Evolutionary conservation across 805 yeast genomes (phyloP).

Genomic region (Nakazawaea molendinolei): DNA sequence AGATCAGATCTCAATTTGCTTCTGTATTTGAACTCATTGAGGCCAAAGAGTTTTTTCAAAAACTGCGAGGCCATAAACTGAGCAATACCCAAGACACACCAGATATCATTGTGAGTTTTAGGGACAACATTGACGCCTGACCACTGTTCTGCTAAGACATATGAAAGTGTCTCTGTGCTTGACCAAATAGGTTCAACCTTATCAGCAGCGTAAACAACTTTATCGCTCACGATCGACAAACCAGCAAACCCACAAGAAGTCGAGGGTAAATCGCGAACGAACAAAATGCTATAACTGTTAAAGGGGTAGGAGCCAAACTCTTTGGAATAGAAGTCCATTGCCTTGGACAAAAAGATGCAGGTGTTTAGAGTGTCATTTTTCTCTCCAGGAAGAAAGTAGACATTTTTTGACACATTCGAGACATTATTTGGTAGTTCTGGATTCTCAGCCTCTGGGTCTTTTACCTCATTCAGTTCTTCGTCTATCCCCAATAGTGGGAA

Average conservation of each 20-base stretch:
- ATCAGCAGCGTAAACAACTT: constrained; percentile 62
- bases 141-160: constrained; percentile 83
- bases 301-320: constrained; percentile 94
- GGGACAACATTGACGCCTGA: constrained; percentile 90
- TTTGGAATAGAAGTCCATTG: constrained; percentile 74
- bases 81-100: constrained; percentile 87
- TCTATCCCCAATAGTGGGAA: constrained; percentile 44
- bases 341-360: constrained; percentile 67
- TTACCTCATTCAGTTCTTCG: constrained; percentile 24
- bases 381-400: constrained; percentile 59
- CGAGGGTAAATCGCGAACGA: constrained; percentile 51
- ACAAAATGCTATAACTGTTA: constrained; percentile 69
- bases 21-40: constrained; percentile 70
- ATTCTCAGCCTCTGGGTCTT: constrained; percentile 19
- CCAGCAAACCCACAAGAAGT: constrained; percentile 68
- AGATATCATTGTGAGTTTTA: constrained; percentile 64
- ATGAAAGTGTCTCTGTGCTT: constrained; percentile 60
- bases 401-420: constrained; percentile 43
- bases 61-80: constrained; percentile 76
- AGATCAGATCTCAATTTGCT: constrained; percentile 58
- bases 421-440: constrained; percentile 10
- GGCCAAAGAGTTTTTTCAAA: constrained; percentile 66
- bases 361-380: constrained; percentile 57
- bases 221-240: constrained; percentile 52
- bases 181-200: constrained; percentile 73